Evolutionary conservation across 345 rosid species (phyloP), one percentile per base, ranked within the genome.

Genomic region (Cardiospermum halicacabum): DNA sequence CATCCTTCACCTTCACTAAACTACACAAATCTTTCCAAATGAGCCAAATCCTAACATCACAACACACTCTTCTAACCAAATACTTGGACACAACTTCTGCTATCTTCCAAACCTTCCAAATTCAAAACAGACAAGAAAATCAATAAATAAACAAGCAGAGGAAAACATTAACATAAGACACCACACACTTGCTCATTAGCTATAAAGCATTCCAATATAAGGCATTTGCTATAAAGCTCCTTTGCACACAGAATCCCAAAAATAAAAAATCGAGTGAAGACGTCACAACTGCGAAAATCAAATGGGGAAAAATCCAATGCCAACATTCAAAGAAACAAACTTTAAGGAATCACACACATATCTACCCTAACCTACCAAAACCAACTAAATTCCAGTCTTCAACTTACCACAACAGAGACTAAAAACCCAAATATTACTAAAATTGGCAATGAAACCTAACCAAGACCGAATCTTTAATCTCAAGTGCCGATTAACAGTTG

Each of bases 1-100:
- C 89, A 88, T 93, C n/a, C 59, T 80, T 64, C 64, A 50, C 27
- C 56, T 71, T 60, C 63, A 56, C 60, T 71, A 60, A n/a, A 43
- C 45, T 53, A 65, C 65, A 59, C 63, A 66, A 58, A 48, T 13
- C 40, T 60, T 75, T 66, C 66, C 57, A 28, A 32, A 65, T 26
- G 26, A 40, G 21, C 42, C 5, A 51, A 16, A 43, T 39, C 58
- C 65, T 21, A 75, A 68, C 71, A 65, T 62, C 39, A 56, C 53
- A 45, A 53, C 40, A 27, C 34, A 42, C 36, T 31, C 58, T 27
- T 42, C 22, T 2, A 13, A 70, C 43, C 47, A 66, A 61, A 28
- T 21, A 31, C 50, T 71, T 58, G 16, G 39, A 24, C 37, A 43
- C 31, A 62, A 45, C 64, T 68, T 68, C 34, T 7, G 9, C 8